Conservation (phyloP, 176 grass and related monocot genomes). For the Hordeum marinum region DNA sequence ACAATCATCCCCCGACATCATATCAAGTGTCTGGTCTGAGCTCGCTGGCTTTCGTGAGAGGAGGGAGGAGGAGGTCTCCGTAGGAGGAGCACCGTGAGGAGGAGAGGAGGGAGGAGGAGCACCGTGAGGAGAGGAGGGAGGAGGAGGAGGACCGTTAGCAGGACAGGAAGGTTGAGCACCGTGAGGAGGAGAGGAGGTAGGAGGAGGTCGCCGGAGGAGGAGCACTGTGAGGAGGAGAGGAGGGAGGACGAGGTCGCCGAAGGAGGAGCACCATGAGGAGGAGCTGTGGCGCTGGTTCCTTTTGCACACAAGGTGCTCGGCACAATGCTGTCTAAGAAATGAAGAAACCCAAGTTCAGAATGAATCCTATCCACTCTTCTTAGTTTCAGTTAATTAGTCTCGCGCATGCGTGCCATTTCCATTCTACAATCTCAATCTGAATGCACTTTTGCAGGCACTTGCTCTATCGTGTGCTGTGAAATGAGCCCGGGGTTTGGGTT, state of each 20-base stretch:
- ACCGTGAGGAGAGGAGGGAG: too few relatives aligned
- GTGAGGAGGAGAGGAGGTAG: too few relatives aligned
- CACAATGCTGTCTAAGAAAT: not conserved
- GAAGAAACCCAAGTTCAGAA: not conserved
- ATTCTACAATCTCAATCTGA: not conserved
- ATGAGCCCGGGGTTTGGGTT: slow-evolving; percentile 26
- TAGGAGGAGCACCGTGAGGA: too few relatives aligned
- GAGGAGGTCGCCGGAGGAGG: too few relatives aligned
- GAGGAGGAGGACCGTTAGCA: too few relatives aligned
- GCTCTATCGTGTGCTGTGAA: slow-evolving; percentile 9
- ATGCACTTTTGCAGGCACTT: not conserved
- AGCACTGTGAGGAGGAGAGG: too few relatives aligned
- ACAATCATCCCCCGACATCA: slow-evolving; percentile 31
- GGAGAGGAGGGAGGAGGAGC: too few relatives aligned
- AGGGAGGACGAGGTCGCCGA: too few relatives aligned
- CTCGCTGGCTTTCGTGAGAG: slow-evolving; percentile 40
- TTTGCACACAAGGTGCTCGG: not conserved
- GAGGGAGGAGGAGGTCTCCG: too few relatives aligned
- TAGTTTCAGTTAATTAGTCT: not conserved
- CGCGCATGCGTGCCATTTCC: not conserved
- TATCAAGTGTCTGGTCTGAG: slow-evolving; percentile 44
- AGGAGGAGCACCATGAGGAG: too few relatives aligned
- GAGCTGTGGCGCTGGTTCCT: too few relatives aligned
- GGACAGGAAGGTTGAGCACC: too few relatives aligned
- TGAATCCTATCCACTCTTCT: not conserved